These are phyloP conservation scores for Monosporascus sp. DNA, from an alignment of 2,329 filamentous ascomycete genomes.

Conservation along the genomic window DNA sequence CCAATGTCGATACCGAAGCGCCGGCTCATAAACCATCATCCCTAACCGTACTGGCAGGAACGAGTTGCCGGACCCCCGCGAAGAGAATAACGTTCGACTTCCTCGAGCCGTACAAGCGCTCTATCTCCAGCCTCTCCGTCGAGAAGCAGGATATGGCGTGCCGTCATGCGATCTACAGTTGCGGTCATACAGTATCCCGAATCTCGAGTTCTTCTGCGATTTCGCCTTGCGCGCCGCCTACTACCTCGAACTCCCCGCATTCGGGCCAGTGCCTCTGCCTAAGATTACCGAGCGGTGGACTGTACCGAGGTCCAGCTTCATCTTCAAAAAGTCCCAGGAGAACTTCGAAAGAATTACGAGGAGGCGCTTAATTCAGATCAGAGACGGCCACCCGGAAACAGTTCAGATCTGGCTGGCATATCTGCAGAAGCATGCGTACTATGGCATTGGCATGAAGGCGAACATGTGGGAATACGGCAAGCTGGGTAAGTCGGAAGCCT, in stretches of 20 bases:
- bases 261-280: constrained; percentile 80
- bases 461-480: constrained; percentile 88
- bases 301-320: constrained; percentile 81
- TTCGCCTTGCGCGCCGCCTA: constrained; percentile 93
- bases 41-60: constrained; percentile 17
- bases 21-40: neutral
- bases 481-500: constrained; percentile 48
- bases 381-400: constrained; percentile 81
- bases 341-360: constrained; percentile 93
- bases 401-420: constrained; percentile 93
- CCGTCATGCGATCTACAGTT: constrained; percentile 88
- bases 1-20: neutral
- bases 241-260: constrained; percentile 81
- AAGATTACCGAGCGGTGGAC: constrained; percentile 91
- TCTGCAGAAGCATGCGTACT: constrained; percentile 84
- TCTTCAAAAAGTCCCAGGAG: constrained; percentile 95
- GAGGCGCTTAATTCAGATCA: constrained; percentile 82
- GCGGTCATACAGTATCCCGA: constrained; percentile 83
- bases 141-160: constrained; percentile 67
- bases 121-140: constrained; percentile 78
- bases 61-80: constrained; percentile 18
- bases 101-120: constrained; percentile 80
- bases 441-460: constrained; percentile 98
- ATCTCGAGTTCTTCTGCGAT: constrained; percentile 90
- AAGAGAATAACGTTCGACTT: constrained; percentile 42